These are phyloP conservation scores for Pseudomicrostroma phylloplanum DNA, from an alignment of 1,284 basidiomycete genomes.

Conservation along the genomic window DNA sequence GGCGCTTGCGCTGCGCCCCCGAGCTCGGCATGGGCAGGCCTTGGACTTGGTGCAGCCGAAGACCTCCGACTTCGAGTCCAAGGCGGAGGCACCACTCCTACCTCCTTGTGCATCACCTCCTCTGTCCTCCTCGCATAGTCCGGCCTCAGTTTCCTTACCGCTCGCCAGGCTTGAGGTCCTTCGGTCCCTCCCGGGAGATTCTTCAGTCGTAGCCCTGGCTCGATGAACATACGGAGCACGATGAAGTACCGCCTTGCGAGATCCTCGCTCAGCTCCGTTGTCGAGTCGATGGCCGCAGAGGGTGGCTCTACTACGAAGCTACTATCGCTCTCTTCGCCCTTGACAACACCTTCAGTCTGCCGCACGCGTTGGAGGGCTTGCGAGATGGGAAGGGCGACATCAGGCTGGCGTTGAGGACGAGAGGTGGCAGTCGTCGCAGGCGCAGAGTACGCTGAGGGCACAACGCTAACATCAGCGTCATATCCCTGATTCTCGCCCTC, in stretches of 20 bases:
- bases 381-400: not conserved
- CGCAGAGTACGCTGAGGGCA: not conserved
- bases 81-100: not conserved
- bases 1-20: not conserved
- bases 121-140: not conserved
- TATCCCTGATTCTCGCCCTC: not conserved
- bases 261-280: not conserved
- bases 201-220: not conserved
- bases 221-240: slow-evolving; percentile 6
- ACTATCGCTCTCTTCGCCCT: not conserved
- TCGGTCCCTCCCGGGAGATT: not conserved
- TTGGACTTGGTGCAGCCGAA: not conserved
- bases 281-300: not conserved
- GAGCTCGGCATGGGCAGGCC: too few species aligned
- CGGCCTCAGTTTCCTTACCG: not conserved
- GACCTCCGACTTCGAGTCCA: not conserved
- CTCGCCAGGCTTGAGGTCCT: not conserved
- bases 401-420: not conserved
- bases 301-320: not conserved
- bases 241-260: slow-evolving; percentile 2
- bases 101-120: not conserved
- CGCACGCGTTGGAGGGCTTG: not conserved
- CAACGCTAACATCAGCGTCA: not conserved
- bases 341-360: not conserved
- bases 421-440: not conserved